A percentile compares a stretch with the other conserved stretches of the same genome.
Evolutionary conservation across 1,139 yeast species (phyloP).

Genomic region (Saccharomyces hybrid): DNA sequence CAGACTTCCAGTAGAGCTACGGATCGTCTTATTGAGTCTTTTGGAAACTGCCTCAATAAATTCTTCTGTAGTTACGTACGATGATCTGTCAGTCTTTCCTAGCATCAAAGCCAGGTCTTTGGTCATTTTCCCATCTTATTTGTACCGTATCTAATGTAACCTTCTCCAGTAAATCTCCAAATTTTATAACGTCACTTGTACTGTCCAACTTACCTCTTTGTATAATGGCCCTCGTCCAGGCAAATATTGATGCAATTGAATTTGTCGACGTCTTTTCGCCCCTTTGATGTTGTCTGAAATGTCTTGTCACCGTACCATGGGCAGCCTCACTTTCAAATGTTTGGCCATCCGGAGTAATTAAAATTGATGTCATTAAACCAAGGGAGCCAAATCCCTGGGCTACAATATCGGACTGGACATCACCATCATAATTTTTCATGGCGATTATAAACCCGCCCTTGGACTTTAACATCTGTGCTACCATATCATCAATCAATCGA

Average conservation of each 20-base stretch:
- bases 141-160: constrained; percentile 82
- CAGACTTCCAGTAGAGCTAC: neutral
- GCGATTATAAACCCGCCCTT: constrained; percentile 91
- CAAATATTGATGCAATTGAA: constrained; percentile 91
- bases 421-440: constrained; percentile 94
- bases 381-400: constrained; percentile 96
- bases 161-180: constrained; percentile 68
- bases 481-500: constrained; percentile 94
- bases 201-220: constrained; percentile 83
- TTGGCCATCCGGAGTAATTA: constrained; percentile 89
- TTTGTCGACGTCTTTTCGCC: constrained; percentile 96
- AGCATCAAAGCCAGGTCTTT: constrained; percentile 84
- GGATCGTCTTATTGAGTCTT: constrained; percentile 34
- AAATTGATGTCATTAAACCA: constrained; percentile 91
- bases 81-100: constrained; percentile 70
- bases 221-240: constrained; percentile 87
- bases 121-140: constrained; percentile 78
- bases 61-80: constrained; percentile 83
- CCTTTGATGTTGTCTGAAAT: constrained; percentile 84
- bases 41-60: constrained; percentile 72
- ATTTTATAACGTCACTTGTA: constrained; percentile 72
- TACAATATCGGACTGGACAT: constrained; percentile 90
- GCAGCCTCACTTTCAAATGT: constrained; percentile 95
- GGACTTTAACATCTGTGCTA: constrained; percentile 93
- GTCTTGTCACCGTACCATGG: constrained; percentile 94